These are phyloP conservation scores for Adansonia digitata DNA, from an alignment of 345 rosid species.

Conservation along the genomic window DNA sequence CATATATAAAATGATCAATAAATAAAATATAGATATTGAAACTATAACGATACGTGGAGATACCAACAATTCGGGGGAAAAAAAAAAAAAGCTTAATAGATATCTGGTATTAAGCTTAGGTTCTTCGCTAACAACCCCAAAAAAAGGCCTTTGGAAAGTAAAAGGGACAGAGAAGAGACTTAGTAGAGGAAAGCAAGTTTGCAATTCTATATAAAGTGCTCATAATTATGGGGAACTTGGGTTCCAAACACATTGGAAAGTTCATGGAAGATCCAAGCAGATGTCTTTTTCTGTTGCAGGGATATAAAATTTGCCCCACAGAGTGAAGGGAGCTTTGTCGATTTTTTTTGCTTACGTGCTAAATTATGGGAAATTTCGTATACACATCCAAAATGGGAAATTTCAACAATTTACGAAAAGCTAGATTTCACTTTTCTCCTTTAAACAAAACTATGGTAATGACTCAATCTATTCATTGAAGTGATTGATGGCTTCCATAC, in stretches of 20 bases:
- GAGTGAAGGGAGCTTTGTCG: not conserved
- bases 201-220: conserved; percentile 1
- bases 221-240: not conserved
- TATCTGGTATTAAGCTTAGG: not conserved
- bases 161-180: not conserved
- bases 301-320: not conserved
- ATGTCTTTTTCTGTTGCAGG: not conserved
- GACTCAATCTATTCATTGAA: not conserved
- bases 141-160: not conserved
- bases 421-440: conserved; percentile 24
- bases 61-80: no score
- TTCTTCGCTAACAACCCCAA: not conserved
- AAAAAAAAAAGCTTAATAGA: not conserved
- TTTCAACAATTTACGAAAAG: not conserved
- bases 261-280: conserved; percentile 12
- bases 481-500: not conserved
- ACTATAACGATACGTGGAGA: not conserved
- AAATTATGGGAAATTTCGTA: conserved; percentile 8
- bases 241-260: conserved; percentile 3
- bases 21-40: not conserved
- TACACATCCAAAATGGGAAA: conserved; percentile 1
- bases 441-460: not conserved
- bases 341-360: not conserved
- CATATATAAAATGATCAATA: not conserved
- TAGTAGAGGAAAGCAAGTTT: conserved; percentile 2